phyloP scores from a whole-genome alignment of 2,329 filamentous ascomycete genomes.

The Plectosphaerella plurivora region DNA sequence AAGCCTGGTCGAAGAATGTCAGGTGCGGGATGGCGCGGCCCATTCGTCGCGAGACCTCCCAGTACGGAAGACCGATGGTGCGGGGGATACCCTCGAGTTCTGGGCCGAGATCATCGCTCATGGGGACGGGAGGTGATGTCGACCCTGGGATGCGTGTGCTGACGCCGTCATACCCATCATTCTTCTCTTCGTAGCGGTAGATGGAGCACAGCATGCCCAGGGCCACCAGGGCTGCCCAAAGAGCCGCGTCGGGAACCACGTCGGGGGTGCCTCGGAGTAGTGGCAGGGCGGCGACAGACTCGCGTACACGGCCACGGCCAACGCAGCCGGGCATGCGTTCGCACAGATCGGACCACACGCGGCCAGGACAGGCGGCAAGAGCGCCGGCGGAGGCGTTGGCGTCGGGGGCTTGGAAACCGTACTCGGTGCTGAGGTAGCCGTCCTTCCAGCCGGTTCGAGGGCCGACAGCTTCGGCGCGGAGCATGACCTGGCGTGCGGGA shows the following conservation, averaged over 20 bases:
- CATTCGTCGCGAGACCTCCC: slow-evolving; percentile 45
- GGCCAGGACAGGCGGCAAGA: slow-evolving; percentile 40
- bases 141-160: slow-evolving; percentile 24
- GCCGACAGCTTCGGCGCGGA: slow-evolving; percentile 48
- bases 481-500: slow-evolving; percentile 48
- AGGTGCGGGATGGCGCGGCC: slow-evolving; percentile 47
- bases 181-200: slow-evolving; percentile 46
- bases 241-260: slow-evolving; percentile 43
- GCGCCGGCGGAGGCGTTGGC: slow-evolving; percentile 43
- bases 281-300: slow-evolving; percentile 42
- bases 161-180: slow-evolving; percentile 48
- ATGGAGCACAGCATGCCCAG: slow-evolving; percentile 50
- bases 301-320: slow-evolving; percentile 43
- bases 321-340: slow-evolving; percentile 50
- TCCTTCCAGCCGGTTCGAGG: slow-evolving; percentile 47
- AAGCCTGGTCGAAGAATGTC: slow-evolving; percentile 48
- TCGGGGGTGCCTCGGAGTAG: slow-evolving; percentile 44
- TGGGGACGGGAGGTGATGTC: slow-evolving; percentile 31
- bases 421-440: slow-evolving; percentile 45
- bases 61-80: slow-evolving; percentile 44
- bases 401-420: slow-evolving; percentile 47
- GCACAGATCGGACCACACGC: slow-evolving; percentile 51
- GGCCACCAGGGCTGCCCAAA: slow-evolving; percentile 49
- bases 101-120: slow-evolving; percentile 46
- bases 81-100: slow-evolving; percentile 44